Percentiles rank a stretch among this genome's conserved stretches.
phyloP scores from a whole-genome alignment of 73 alveolate genomes.

The Paramecium sonneborni region DNA sequence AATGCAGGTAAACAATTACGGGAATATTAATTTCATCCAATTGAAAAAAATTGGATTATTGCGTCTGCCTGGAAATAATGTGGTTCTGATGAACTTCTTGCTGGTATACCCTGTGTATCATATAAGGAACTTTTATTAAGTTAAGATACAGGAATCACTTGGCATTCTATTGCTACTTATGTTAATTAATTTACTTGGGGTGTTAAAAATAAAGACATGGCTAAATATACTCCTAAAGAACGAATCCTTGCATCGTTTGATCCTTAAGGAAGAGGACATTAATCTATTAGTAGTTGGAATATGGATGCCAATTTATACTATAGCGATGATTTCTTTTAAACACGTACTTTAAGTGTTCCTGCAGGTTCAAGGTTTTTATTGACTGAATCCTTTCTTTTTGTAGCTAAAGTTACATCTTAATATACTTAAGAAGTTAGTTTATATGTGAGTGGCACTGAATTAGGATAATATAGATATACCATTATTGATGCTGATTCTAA shows the following conservation, averaged over 20 bases:
- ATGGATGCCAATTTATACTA: slow-evolving; percentile 69
- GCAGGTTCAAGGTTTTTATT: slow-evolving; percentile 86
- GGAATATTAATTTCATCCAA: slow-evolving; percentile 87
- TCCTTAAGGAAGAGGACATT: slow-evolving; percentile 72
- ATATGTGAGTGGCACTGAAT: slow-evolving; percentile 67
- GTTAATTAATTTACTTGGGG: slow-evolving; percentile 95
- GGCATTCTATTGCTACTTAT: slow-evolving; percentile 74
- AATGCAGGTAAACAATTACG: slow-evolving; percentile 79
- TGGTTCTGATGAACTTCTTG: neutral
- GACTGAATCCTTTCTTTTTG: slow-evolving; percentile 81
- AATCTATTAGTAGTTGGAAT: slow-evolving; percentile 68
- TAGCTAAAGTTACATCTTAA: slow-evolving; percentile 78
- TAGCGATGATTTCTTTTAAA: slow-evolving; percentile 85
- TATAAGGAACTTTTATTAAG: slow-evolving; percentile 76
- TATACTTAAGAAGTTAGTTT: slow-evolving; percentile 75
- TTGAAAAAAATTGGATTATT: slow-evolving; percentile 79
- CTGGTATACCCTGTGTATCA: slow-evolving; percentile 25
- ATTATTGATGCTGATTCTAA: slow-evolving; percentile 40
- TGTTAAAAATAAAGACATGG: slow-evolving; percentile 69
- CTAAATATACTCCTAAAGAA: slow-evolving; percentile 62
- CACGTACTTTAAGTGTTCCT: slow-evolving; percentile 65
- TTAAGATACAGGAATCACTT: slow-evolving; percentile 74
- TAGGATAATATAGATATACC: neutral
- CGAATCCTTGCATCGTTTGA: slow-evolving; percentile 69
- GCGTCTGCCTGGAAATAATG: slow-evolving; percentile 86